Base-by-base conservation (phyloP, 2,329 filamentous ascomycete species). In the Cadophora sp. region DNA sequence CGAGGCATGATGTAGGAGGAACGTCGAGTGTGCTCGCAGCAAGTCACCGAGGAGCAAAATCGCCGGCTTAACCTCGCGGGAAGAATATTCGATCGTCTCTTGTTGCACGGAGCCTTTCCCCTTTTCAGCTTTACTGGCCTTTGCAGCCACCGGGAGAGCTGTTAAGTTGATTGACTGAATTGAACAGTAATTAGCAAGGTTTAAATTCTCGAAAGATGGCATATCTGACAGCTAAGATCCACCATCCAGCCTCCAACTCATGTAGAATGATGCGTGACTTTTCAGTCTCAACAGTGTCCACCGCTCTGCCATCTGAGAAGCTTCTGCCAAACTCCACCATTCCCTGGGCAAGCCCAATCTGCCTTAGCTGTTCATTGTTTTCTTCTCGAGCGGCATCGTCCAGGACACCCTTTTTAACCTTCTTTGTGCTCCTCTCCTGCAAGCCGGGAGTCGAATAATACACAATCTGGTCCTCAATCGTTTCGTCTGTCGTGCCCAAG, bases 301-400 rank as follows among this genome's bases (percentile, higher is more conserved):
- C 87, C 1, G 92, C 79, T 73, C 90, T 85, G 68, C 90, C 92
- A 69, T 88, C 86, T 1, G 94, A 92, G 80, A 99, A 99, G 75
- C 90, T 94, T 77, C 90, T 91, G 75, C 92, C 92, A 81, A 99
- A 99, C 78, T 90, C 92, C 68, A 97, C 91, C 91, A 98, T 97
- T 78, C 94, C 96, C 82, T 99, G 96, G 50, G 96, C 96, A 71
- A 99, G 88, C 46, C 96, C 96, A 78, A 99, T 94, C 83, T 97
- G 94, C 72, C 96, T 88, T 75, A 98, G 83, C 74, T 91, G 91
- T 81, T 97, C 92, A 80, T 98, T 96, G 77, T 89, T 88, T 76
- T 94, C 89, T 72, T 92, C 89, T 60, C 86, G 82, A 11, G 75
- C 73, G 31, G 79, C 75, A 50, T 71, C 48, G 75, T 79, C 34